phyloP scores from a whole-genome alignment of 2,329 filamentous ascomycete species.

The Ophidiomyces ophidiicola region DNA sequence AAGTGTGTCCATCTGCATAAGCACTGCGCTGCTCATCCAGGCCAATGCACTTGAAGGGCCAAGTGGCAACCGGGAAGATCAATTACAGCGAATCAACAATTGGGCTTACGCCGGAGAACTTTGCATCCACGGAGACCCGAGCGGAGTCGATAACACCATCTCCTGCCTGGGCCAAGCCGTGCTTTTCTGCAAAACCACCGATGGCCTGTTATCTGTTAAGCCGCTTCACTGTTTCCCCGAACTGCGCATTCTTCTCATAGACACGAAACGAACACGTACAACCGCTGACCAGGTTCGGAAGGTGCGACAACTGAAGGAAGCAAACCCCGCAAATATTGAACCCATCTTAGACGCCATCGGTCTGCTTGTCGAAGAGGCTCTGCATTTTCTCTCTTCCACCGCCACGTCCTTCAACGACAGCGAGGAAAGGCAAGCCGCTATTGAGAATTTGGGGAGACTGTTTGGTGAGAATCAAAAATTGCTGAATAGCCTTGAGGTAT shows the following conservation, averaged over 20 bases:
- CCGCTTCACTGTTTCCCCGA: constrained; percentile 81
- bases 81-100: constrained; percentile 87
- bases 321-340: constrained; percentile 65
- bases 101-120: constrained; percentile 97
- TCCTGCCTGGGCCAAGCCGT: constrained; percentile 87
- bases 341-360: constrained; percentile 78
- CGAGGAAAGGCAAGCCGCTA: no score
- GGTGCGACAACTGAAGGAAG: constrained; percentile 57
- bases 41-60: constrained; percentile 78
- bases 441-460: constrained; percentile 44
- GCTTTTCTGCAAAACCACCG: constrained; percentile 70
- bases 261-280: constrained; percentile 77
- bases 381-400: no score
- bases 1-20: constrained; percentile 69
- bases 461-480: no score
- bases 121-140: constrained; percentile 94
- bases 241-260: constrained; percentile 74
- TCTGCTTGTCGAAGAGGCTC: no score
- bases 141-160: constrained; percentile 93
- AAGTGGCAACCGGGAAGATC: constrained; percentile 77
- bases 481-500: no score
- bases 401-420: no score
- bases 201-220: constrained; percentile 64
- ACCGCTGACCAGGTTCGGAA: constrained; percentile 78
- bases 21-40: constrained; percentile 66